These are phyloP conservation scores for Aspergillus sclerotiicarbonarius DNA, from an alignment of 495 filamentous ascomycete genomes.

Conservation along the genomic window DNA sequence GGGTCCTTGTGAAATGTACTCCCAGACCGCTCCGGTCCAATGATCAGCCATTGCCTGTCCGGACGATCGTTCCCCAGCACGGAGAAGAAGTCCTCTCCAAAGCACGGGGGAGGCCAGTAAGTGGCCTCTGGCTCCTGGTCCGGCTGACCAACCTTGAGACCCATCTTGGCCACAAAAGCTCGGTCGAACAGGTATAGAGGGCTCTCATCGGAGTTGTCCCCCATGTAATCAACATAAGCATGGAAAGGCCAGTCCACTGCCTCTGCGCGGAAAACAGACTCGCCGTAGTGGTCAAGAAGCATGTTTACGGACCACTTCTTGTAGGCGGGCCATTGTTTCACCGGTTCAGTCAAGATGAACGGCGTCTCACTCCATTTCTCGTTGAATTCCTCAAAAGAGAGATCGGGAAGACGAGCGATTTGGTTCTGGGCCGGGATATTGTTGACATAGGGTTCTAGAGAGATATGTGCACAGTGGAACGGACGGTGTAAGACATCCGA, in stretches of 20 bases:
- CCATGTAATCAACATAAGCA: conserved; percentile 83
- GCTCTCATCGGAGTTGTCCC: conserved; percentile 77
- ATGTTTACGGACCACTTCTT: conserved; percentile 67
- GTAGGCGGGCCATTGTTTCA: conserved; percentile 80
- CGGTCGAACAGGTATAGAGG: conserved; percentile 93
- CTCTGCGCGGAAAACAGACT: conserved; percentile 79
- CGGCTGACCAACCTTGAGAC: conserved; percentile 56
- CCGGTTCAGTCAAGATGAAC: conserved; percentile 85
- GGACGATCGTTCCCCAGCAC: conserved; percentile 77
- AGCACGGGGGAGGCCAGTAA: conserved; percentile 85
- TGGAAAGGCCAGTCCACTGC: conserved; percentile 87
- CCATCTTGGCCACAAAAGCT: conserved; percentile 85
- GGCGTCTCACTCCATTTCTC: conserved; percentile 73
- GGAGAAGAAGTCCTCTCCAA: conserved; percentile 85
- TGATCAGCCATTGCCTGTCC: conserved; percentile 89
- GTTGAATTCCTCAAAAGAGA: conserved; percentile 72
- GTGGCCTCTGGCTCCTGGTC: conserved; percentile 46
- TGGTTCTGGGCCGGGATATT: conserved; percentile 72
- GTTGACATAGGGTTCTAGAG: conserved; percentile 60
- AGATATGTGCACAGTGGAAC: conserved; percentile 81
- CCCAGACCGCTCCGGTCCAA: conserved; percentile 85
- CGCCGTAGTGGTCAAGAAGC: conserved; percentile 61
- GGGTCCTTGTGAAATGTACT: conserved; percentile 94
- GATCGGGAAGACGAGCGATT: conserved; percentile 66
- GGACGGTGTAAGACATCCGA: conserved; percentile 90